Base-by-base conservation (phyloP, 2,329 filamentous ascomycete genomes). In the Trichoderma polysporum region DNA sequence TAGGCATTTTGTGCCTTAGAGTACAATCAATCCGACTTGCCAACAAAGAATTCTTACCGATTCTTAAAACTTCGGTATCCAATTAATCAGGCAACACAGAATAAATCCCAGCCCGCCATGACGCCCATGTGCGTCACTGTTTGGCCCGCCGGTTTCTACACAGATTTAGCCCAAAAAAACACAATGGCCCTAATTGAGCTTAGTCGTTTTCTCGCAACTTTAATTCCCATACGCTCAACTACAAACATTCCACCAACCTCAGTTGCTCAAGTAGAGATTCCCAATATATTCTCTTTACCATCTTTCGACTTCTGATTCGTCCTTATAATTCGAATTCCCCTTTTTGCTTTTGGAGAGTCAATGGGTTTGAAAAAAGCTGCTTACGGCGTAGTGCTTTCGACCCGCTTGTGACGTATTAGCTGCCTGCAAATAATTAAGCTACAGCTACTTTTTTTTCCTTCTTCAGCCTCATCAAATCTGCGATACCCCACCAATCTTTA, bases 101-200 rank as follows among this genome's bases (percentile, higher is more conserved):
- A 41, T 12, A 60, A 61, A 15, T 19, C 5, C 25, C 31, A 73
- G 71, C 25, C 41, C 41, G n/a, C 27, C 70, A 74, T 74, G 74
- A 74, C 72, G 71, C 68, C 70, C 74, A 76, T 76, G 74, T 76
- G 73, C 74, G 74, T 75, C 74, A 76, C 71, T 68, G 61, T 63
- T 54, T 68, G 56, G 66, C 54, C 37, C 47, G 10, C 47, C 25
- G 49, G 25, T 10, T 19, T 22, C 29, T 19, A 22, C 25, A 53
- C 19, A 37, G 39, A 52, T n/a, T n/a, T n/a, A n/a, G n/a, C n/a
- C n/a, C n/a, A 52, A 13, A 6, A 22, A 31, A 57, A 13, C n/a
- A 15, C n/a, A 22, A 12, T 10, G 41, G 41, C 39, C 50, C 63
- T 7, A 61, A 61, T 66, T 7, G 35, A 45, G 49, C 27, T 39